Evolutionary conservation across 2,329 filamentous ascomycete genomes (phyloP), one percentile per base, ranked within the genome.

Genomic region (Exophiala calicioides): DNA sequence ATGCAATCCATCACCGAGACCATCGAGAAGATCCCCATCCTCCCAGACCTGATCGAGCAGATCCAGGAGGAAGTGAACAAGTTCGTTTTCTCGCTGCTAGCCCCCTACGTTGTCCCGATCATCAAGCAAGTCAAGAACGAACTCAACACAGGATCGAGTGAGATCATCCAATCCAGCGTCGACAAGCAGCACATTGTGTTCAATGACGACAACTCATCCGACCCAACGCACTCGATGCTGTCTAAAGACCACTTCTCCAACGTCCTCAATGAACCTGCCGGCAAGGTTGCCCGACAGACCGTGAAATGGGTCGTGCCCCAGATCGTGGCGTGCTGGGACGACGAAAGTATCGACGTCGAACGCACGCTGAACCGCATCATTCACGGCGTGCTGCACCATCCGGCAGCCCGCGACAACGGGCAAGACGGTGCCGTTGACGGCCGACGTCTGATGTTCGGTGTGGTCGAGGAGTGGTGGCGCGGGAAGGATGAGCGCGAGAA

Each of bases 181-280:
- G 80, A 85, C 41, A 85, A 95, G 72, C 90, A 95, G 70, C 82
- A 86, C 61, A 79, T 94, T 57, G 89, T 96, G 38, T 96, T 95
- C 68, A 70, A 86, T 33, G 84, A 96, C 56, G 85, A 94, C 62
- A 53, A 78, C 40, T 86, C 74, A 53, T 82, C 81, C 15, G 85
- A 96, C 62, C 91, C 90, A 0, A 96, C 90, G 1, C 90, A 96
- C 72, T 94, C 88, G 15, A 95, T 95, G 90, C 74, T 96, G 41
- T 90, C 89, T 49, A 96, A 96, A 72, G 90, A 96, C 61, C 90
- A 96, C 69, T 96, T 96, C 67, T 87, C 85, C 55, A 94, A 94
- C 62, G 75, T 90, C 23, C 78, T 96, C 50, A 96, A 96, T 65
- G 90, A 95, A 64, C 80, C 90, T 32, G 90, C 89, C 34, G 90